These are phyloP conservation scores for Solanum ahanhuiri DNA, from an alignment of 257 asterid genomes.

Conservation along the genomic window DNA sequence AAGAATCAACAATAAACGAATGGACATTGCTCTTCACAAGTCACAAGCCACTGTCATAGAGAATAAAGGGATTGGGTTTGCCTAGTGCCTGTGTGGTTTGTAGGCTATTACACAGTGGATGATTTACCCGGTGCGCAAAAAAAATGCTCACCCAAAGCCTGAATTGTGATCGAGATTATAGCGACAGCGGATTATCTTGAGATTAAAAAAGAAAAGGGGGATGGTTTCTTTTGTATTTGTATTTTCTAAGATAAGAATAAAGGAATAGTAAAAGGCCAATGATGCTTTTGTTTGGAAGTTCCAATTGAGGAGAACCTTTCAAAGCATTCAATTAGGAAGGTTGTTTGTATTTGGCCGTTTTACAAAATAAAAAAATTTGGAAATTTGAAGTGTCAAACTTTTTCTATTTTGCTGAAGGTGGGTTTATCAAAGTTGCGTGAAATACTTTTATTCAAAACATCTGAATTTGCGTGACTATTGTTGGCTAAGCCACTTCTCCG, in stretches of 20 bases:
- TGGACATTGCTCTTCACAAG: background rate
- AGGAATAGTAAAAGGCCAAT: background rate
- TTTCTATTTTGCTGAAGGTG: background rate
- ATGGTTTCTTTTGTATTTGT: background rate
- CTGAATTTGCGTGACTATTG: background rate
- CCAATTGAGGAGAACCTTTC: background rate
- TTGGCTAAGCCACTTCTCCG: background rate
- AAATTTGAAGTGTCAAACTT: background rate
- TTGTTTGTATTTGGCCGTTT: background rate
- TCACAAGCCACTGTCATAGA: background rate
- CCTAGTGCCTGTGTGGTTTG: too few species aligned
- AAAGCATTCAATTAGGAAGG: background rate
- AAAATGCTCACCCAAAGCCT: too few species aligned
- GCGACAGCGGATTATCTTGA: fast-evolving
- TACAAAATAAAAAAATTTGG: background rate
- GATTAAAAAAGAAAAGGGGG: too few species aligned
- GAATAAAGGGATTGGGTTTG: background rate
- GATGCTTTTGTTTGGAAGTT: background rate
- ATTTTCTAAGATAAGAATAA: background rate
- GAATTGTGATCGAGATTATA: too few species aligned
- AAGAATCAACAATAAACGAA: background rate
- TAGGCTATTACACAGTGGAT: fast-evolving
- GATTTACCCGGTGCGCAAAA: fast-evolving
- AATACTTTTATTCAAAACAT: background rate
- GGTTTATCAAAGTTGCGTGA: background rate